Conservation (phyloP, 441 rosid species). For the Cnidoscolus chayamansa region DNA sequence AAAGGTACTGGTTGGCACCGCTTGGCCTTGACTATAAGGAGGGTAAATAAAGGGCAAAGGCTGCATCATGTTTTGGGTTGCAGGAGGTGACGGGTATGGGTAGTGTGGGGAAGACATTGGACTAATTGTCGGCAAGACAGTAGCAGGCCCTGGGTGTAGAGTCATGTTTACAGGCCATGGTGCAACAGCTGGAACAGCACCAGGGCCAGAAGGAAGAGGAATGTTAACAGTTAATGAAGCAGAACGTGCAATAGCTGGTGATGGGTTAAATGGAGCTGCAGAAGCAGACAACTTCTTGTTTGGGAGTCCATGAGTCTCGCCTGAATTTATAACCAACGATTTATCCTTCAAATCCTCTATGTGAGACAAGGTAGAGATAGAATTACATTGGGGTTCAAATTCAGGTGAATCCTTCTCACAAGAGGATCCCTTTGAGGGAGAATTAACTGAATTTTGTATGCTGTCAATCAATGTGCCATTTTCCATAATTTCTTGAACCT, state of each 20-base stretch:
- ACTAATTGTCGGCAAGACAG: constrained; percentile 42
- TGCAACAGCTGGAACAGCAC: constrained; percentile 53
- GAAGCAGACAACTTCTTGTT: constrained; percentile 90
- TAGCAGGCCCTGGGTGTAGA: constrained; percentile 68
- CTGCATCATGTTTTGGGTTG: constrained; percentile 88
- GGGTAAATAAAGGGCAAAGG: constrained; percentile 85
- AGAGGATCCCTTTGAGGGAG: constrained; percentile 33
- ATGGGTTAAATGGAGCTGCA: constrained; percentile 91
- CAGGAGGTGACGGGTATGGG: constrained; percentile 81
- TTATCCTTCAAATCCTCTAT: constrained; percentile 64
- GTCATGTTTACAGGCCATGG: constrained; percentile 90
- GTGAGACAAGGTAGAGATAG: constrained; percentile 27
- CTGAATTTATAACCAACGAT: constrained; percentile 37
- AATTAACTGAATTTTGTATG: constrained; percentile 39
- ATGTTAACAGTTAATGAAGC: constrained; percentile 61
- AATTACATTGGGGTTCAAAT: constrained; percentile 36
- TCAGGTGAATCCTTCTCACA: constrained; percentile 35
- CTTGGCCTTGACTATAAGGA: constrained; percentile 65
- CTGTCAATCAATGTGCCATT: constrained; percentile 35
- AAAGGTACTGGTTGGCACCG: constrained; percentile 65
- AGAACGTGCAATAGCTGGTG: constrained; percentile 60
- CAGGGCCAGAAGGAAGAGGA: constrained; percentile 51
- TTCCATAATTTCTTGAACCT: constrained; percentile 40
- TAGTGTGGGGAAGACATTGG: constrained; percentile 62
- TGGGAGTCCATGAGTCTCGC: constrained; percentile 48